These are phyloP conservation scores for Metschnikowia koreensis DNA, from an alignment of 805 yeast genomes.

Conservation along the genomic window DNA sequence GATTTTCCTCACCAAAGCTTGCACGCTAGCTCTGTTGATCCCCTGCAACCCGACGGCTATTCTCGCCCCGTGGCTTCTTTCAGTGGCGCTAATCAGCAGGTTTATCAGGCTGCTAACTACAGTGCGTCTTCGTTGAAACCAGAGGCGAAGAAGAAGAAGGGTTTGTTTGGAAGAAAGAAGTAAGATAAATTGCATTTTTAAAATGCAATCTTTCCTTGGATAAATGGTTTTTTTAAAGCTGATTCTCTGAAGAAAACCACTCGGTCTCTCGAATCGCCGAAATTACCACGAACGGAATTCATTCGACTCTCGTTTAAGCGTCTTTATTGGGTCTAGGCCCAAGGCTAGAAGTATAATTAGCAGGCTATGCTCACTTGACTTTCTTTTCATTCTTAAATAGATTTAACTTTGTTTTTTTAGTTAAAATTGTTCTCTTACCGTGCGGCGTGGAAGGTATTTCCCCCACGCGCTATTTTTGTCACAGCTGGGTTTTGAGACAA, in stretches of 20 bases:
- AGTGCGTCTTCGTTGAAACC: slow-evolving; percentile 47
- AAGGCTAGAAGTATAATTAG: too few relatives aligned
- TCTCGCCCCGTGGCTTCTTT: slow-evolving; percentile 37
- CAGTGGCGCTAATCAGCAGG: slow-evolving; percentile 40
- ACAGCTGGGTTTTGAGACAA: not conserved
- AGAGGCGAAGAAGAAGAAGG: slow-evolving; percentile 65
- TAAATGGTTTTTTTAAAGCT: too few relatives aligned
- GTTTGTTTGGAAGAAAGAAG: slow-evolving; percentile 70
- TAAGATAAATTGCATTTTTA: not conserved
- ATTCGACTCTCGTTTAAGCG: too few relatives aligned
- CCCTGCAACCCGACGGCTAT: slow-evolving; percentile 30
- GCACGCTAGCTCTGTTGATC: slow-evolving; percentile 21
- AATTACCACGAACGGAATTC: too few relatives aligned
- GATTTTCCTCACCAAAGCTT: slow-evolving; percentile 60
- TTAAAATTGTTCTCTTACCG: not conserved
- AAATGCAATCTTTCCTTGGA: too few relatives aligned
- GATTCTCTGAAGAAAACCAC: too few relatives aligned
- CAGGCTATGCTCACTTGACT: too few relatives aligned
- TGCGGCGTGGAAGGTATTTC: not conserved
- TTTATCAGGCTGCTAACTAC: slow-evolving; percentile 58
- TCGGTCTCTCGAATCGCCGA: too few relatives aligned
- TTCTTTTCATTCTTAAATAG: not conserved
- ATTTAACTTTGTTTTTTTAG: too few relatives aligned
- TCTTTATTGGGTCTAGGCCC: too few relatives aligned
- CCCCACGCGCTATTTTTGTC: not conserved